A percentile compares a stretch with the other conserved stretches of the same genome.
Evolutionary conservation across 805 yeast genomes (phyloP).

Genomic region (Debaryomyces tyrocola): DNA sequence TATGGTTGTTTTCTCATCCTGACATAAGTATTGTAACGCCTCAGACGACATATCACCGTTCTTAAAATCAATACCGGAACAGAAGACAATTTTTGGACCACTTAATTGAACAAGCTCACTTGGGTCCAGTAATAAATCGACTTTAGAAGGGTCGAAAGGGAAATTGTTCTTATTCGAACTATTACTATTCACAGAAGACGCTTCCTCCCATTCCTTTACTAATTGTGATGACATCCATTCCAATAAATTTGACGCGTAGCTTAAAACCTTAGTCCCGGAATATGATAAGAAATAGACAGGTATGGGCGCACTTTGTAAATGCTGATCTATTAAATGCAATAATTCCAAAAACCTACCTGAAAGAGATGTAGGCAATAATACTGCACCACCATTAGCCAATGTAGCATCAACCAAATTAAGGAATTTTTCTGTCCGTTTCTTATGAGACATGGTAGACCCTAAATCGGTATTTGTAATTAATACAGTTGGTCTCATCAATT

Average conservation of each 20-base stretch:
- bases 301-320: constrained; percentile 53
- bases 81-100: constrained; percentile 79
- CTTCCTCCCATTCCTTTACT: constrained; percentile 78
- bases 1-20: constrained; percentile 65
- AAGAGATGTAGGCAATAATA: constrained; percentile 76
- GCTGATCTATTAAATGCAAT: constrained; percentile 69
- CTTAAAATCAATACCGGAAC: constrained; percentile 65
- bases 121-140: constrained; percentile 55
- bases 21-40: constrained; percentile 55
- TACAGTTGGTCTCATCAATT: constrained; percentile 75
- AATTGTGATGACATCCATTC: constrained; percentile 95
- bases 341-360: constrained; percentile 83
- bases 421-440: constrained; percentile 62
- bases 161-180: constrained; percentile 51
- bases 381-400: constrained; percentile 74
- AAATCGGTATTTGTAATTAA: constrained; percentile 71
- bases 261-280: constrained; percentile 73
- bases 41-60: constrained; percentile 62
- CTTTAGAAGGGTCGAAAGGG: constrained; percentile 75
- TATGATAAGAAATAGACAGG: constrained; percentile 79
- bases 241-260: constrained; percentile 83
- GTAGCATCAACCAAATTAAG: constrained; percentile 63
- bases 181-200: constrained; percentile 17
- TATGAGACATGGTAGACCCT: constrained; percentile 65
- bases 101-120: constrained; percentile 52